Evolutionary conservation across 768 basidiomycete genomes (phyloP).

Genomic region (Roridomyces roridus): DNA sequence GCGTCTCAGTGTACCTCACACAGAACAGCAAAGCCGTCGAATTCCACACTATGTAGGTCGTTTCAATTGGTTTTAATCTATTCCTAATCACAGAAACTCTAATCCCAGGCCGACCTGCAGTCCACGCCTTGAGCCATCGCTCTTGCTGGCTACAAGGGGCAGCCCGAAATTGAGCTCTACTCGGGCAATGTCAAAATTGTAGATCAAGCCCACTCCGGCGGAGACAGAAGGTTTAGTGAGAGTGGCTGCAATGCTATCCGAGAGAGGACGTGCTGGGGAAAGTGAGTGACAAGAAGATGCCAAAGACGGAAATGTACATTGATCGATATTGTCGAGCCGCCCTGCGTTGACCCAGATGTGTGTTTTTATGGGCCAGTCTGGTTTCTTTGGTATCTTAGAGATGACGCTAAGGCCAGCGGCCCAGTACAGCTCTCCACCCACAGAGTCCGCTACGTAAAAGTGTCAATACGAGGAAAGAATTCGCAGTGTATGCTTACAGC

Average conservation of each 20-base stretch:
- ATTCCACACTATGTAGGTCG: no score
- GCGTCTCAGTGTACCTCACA: no score
- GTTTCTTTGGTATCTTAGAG: conserved; percentile 71
- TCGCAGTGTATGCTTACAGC: conserved; percentile 49
- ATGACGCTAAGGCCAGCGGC: conserved; percentile 78
- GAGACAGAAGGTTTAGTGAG: conserved; percentile 72
- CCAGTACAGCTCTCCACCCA: conserved; percentile 87
- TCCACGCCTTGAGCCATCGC: conserved; percentile 61
- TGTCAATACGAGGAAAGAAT: background rate
- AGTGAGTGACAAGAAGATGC: background rate
- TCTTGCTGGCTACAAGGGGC: conserved; percentile 70
- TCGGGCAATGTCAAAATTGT: conserved; percentile 82
- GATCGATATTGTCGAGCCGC: conserved; percentile 65
- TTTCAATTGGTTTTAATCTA: background rate
- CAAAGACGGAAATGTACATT: conserved; percentile 47
- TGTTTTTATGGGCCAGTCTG: conserved; percentile 85
- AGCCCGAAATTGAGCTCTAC: conserved; percentile 89
- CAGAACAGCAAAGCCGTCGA: no score
- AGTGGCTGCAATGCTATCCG: conserved; percentile 45
- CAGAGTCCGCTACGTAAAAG: conserved; percentile 66
- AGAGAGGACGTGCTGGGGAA: conserved; percentile 40
- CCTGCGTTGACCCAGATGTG: conserved; percentile 87
- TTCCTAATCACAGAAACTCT: conserved; percentile 57
- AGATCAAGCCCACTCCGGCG: conserved; percentile 83
- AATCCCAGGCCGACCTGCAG: conserved; percentile 73